These are phyloP conservation scores for Boletus insuetus DNA, from an alignment of 768 basidiomycete species.

Conservation along the genomic window DNA sequence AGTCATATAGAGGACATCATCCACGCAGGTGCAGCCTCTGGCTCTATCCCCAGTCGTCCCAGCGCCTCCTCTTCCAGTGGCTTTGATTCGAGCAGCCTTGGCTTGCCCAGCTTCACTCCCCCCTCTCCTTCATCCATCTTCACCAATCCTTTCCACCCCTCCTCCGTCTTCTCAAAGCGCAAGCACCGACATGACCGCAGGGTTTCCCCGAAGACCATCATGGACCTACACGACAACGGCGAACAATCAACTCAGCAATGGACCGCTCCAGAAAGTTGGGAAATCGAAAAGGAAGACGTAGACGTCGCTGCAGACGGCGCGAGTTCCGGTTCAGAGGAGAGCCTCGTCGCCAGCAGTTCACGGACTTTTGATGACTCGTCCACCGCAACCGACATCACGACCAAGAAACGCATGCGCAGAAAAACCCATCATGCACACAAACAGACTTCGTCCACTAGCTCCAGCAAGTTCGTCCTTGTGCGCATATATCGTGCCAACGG, in stretches of 20 bases:
- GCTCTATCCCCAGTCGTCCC: constrained; percentile 15
- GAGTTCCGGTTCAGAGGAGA: constrained; percentile 41
- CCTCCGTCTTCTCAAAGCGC: constrained; percentile 20
- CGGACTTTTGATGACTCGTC: constrained; percentile 15
- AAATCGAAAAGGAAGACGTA: constrained; percentile 50
- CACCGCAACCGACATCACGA: constrained; percentile 5
- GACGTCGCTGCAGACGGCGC: constrained; percentile 35
- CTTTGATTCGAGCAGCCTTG: constrained; percentile 32
- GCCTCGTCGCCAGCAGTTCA: constrained; percentile 16
- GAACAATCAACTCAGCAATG: constrained; percentile 41
- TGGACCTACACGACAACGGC: constrained; percentile 7
- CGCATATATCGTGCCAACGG: constrained; percentile 77
- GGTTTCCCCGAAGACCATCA: constrained; percentile 51
- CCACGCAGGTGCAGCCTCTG: constrained; percentile 32
- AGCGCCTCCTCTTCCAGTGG: constrained; percentile 14
- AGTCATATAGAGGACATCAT: constrained; percentile 83
- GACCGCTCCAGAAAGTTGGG: constrained; percentile 79
- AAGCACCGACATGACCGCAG: constrained; percentile 33
- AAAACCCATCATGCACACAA: constrained; percentile 24
- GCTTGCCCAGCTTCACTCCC: constrained; percentile 39
- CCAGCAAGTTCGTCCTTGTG: constrained; percentile 47
- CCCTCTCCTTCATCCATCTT: constrained; percentile 37
- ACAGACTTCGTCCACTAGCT: constrained; percentile 9
- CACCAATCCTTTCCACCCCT: constrained; percentile 36
- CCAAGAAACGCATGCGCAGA: constrained; percentile 24